A percentile compares a stretch with the other conserved stretches of the same genome.
These are phyloP conservation scores for Friedmanniomyces simplex DNA, from an alignment of 495 filamentous ascomycete species.

Conservation along the genomic window DNA sequence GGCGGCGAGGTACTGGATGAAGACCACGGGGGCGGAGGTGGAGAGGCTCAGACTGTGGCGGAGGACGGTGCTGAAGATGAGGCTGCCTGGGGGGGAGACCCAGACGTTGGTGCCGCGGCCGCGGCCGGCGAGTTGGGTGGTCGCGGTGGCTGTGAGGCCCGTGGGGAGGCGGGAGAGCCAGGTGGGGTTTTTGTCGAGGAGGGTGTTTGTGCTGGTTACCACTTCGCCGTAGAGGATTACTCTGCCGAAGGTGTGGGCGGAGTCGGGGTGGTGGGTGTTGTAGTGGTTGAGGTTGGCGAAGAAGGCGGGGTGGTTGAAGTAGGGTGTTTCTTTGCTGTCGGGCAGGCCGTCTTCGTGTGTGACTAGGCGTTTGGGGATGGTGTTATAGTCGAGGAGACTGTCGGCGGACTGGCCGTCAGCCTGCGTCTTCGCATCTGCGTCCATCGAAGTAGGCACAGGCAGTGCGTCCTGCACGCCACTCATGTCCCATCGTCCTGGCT, in stretches of 20 bases:
- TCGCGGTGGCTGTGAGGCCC: constrained; percentile 85
- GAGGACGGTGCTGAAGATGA: constrained; percentile 80
- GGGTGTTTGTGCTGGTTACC: constrained; percentile 84
- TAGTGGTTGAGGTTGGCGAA: constrained; percentile 64
- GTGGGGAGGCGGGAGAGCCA: constrained; percentile 65
- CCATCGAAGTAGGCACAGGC: neutral
- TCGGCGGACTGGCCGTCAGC: constrained; percentile 20
- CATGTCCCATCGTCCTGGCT: constrained; percentile 53
- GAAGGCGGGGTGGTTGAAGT: constrained; percentile 76
- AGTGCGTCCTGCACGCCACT: constrained; percentile 43
- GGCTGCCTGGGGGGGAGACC: constrained; percentile 77
- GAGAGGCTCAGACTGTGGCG: constrained; percentile 65
- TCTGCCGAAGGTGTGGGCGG: constrained; percentile 59
- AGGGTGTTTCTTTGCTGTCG: constrained; percentile 64
- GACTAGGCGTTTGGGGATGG: constrained; percentile 60
- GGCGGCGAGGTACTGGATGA: constrained; percentile 86
- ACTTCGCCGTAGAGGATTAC: constrained; percentile 82
- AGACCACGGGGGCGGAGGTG: constrained; percentile 70
- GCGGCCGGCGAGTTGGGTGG: constrained; percentile 80
- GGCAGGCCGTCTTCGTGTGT: constrained; percentile 62
- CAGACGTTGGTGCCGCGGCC: constrained; percentile 89
- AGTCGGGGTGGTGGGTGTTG: constrained; percentile 42
- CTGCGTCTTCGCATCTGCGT: constrained; percentile 24
- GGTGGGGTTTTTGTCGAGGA: constrained; percentile 87
- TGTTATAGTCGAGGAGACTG: constrained; percentile 61